These are phyloP conservation scores for Hypoxylon sp. DNA, from an alignment of 2,329 filamentous ascomycete genomes.

Conservation along the genomic window DNA sequence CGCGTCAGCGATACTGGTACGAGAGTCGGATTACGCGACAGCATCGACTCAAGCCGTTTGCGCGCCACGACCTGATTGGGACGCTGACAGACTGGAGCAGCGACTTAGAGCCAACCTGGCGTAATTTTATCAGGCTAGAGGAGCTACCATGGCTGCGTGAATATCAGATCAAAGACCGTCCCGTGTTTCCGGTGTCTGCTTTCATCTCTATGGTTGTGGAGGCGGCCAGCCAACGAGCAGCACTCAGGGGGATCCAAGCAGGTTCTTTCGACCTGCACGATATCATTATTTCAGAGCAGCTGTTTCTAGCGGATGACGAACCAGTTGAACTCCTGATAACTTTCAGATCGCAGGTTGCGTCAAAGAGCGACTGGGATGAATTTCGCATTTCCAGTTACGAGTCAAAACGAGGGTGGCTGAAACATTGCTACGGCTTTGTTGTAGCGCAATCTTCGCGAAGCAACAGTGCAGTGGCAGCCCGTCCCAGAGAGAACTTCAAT, in stretches of 20 bases:
- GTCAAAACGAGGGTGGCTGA: conserved; percentile 54
- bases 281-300: conserved; percentile 52
- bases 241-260: conserved; percentile 47
- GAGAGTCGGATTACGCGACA: conserved; percentile 50
- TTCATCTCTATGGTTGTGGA: conserved; percentile 56
- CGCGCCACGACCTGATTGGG: conserved; percentile 54
- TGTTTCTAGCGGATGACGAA: conserved; percentile 52
- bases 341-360: conserved; percentile 50
- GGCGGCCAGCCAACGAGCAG: conserved; percentile 45
- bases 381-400: conserved; percentile 56
- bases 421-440: conserved; percentile 54
- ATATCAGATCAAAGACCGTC: conserved; percentile 61
- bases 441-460: conserved; percentile 43
- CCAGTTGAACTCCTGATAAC: conserved; percentile 55
- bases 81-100: conserved; percentile 51
- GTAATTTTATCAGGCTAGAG: conserved; percentile 53
- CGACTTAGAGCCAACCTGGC: conserved; percentile 55
- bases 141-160: conserved; percentile 62
- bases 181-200: conserved; percentile 60
- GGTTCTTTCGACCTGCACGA: conserved; percentile 55
- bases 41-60: conserved; percentile 52
- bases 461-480: conserved; percentile 52
- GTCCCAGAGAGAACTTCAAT: conserved; percentile 53
- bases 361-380: conserved; percentile 49
- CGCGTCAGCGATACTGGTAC: conserved; percentile 51